A percentile compares a stretch with the other conserved stretches of the same genome.
Evolutionary conservation across 352 stramenopile species (phyloP).

Genomic region (Pythium utonaiense): DNA sequence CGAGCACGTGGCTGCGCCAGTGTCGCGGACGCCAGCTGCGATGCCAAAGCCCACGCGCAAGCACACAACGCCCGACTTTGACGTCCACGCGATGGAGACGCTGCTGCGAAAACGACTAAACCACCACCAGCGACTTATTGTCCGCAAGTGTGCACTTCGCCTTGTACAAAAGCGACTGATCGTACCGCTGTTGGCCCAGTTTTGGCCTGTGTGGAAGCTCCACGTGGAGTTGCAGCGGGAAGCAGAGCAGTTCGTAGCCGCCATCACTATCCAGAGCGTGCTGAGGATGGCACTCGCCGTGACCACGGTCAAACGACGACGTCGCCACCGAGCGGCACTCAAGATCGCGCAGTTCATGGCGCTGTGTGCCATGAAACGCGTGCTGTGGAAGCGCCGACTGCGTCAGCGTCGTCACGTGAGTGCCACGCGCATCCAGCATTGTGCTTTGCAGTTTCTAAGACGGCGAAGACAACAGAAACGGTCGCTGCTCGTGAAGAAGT

Average conservation of each 20-base stretch:
- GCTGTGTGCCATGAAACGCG: slow-evolving; percentile 23
- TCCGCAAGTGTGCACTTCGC: slow-evolving; percentile 32
- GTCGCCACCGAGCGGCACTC: slow-evolving; percentile 27
- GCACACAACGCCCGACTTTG: slow-evolving; percentile 26
- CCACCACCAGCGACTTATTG: slow-evolving; percentile 29
- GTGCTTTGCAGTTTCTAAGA: slow-evolving; percentile 28
- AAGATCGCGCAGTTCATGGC: slow-evolving; percentile 35
- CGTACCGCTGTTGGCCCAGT: slow-evolving; percentile 24
- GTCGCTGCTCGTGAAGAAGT: slow-evolving; percentile 21
- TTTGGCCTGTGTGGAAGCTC: slow-evolving; percentile 34
- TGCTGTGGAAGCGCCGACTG: slow-evolving; percentile 9
- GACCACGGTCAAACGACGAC: background rate
- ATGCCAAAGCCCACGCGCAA: background rate
- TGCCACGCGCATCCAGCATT: slow-evolving; percentile 33
- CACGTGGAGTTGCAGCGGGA: background rate
- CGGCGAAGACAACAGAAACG: background rate
- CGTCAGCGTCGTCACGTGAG: slow-evolving; percentile 15
- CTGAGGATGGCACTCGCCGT: slow-evolving; percentile 25
- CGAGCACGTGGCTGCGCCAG: slow-evolving; percentile 36
- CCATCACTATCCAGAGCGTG: slow-evolving; percentile 39
- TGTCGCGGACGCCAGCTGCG: background rate
- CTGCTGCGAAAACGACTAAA: slow-evolving; percentile 33
- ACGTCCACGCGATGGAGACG: slow-evolving; percentile 54
- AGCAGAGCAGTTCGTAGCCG: slow-evolving; percentile 30
- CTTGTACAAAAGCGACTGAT: slow-evolving; percentile 41